Evolutionary conservation across 2,329 filamentous ascomycete species (phyloP), one percentile per base, ranked within the genome.

Genomic region (Chaetomium strumarium): DNA sequence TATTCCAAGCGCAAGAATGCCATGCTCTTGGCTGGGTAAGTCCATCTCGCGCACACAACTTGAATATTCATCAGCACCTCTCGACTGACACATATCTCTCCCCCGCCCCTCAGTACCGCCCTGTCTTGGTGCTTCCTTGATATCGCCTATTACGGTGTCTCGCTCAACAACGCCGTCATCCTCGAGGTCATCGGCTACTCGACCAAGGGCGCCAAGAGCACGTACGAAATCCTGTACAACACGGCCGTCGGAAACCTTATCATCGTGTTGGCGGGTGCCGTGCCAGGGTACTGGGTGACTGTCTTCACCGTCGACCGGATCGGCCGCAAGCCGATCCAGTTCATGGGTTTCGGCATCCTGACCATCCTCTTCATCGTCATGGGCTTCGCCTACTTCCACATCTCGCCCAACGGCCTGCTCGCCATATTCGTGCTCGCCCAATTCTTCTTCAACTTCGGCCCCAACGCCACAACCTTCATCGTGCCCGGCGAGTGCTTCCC

Each of bases 271-370:
- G 87, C 88, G 4, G 88, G 87, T 52, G 85, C 88, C 44, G 86
- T 91, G 13, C 88, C 88, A 0, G 88, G 88, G 13, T 91, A 91
- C 74, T 91, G 87, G 87, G 79, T 89, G 14, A 88, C 86, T 0
- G 86, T 90, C 6, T 82, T 82, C 39, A 68, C 67, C 24, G 62
- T 90, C 52, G 87, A 92, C 68, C 86, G 78, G 1, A 62, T 90
- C 13, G 88, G 87, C 49, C 85, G 88, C 63, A 90, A 89, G 73
- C 80, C 86, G 1, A 89, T 92, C 52, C 88, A 88, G 70, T 70
- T 86, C 51, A 76, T 74, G 55, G 82, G 81, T 24, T 85, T 85
- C 66, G 66, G 71, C 46, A 76, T 85, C 51, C 69, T 85, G 8
- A 84, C 81, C 8, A 70, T 81, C 40, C 72, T 85, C 17, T 83